These are phyloP conservation scores for Nicotiana tabacum DNA, from an alignment of 257 asterid genomes.

Conservation along the genomic window DNA sequence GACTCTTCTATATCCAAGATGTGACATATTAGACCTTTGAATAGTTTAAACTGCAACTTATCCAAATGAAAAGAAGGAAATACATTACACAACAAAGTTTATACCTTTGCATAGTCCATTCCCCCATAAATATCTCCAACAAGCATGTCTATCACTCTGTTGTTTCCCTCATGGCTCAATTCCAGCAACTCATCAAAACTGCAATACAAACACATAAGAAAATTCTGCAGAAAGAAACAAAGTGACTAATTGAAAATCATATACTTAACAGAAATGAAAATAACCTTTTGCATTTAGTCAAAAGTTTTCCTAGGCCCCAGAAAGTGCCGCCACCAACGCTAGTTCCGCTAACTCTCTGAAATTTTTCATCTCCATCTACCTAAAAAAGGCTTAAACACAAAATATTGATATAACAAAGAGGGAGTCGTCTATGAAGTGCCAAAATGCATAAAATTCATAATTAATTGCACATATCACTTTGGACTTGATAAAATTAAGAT, in stretches of 20 bases:
- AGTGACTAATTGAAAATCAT: neutral
- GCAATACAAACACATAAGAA: conserved; percentile 21
- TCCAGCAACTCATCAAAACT: conserved; percentile 91
- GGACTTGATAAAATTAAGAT: neutral
- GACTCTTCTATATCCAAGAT: neutral
- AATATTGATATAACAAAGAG: neutral
- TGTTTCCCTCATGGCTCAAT: conserved; percentile 80
- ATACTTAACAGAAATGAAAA: conserved; percentile 12
- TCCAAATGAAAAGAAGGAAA: neutral
- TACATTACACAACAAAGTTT: neutral
- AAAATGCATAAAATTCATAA: neutral
- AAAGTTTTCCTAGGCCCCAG: conserved; percentile 92
- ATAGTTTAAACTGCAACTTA: conserved; percentile 2
- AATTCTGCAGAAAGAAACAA: conserved; percentile 3
- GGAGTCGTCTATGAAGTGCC: neutral
- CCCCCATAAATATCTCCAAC: conserved; percentile 97
- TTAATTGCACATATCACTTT: neutral
- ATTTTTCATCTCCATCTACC: conserved; percentile 81
- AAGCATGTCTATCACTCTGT: conserved; percentile 88
- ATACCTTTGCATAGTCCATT: conserved; percentile 69
- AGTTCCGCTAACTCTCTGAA: conserved; percentile 93
- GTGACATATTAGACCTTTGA: neutral
- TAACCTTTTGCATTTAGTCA: conserved; percentile 88
- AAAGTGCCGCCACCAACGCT: conserved; percentile 98
- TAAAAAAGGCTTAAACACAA: conserved; percentile 25